phyloP scores from a whole-genome alignment of 2,329 filamentous ascomycete genomes.

The Arachnopeziza araneosa region DNA sequence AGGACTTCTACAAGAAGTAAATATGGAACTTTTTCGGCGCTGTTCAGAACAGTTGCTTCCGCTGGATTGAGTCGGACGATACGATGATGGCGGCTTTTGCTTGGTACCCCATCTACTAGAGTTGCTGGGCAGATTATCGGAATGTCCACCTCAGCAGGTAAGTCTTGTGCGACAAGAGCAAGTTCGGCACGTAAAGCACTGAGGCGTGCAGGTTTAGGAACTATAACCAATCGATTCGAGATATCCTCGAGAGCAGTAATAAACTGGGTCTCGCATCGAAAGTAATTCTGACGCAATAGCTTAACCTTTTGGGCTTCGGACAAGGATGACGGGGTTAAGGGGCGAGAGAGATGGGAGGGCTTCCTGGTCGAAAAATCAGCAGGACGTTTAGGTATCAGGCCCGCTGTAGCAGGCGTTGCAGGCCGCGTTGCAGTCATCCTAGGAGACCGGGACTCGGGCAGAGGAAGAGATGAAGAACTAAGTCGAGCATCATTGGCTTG shows the following conservation, averaged over 20 bases:
- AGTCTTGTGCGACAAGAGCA: constrained; percentile 72
- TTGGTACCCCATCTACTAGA: constrained; percentile 65
- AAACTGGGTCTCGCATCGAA: constrained; percentile 75
- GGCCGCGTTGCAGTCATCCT: constrained; percentile 45
- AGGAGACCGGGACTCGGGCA: constrained; percentile 56
- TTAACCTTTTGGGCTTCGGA: constrained; percentile 63
- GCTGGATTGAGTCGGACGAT: constrained; percentile 80
- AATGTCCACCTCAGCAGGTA: constrained; percentile 79
- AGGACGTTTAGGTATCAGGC: constrained; percentile 38
- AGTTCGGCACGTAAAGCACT: constrained; percentile 78
- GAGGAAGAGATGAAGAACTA: constrained; percentile 62
- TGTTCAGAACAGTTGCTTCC: constrained; percentile 80
- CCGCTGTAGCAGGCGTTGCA: constrained; percentile 52
- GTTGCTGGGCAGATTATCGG: constrained; percentile 75
- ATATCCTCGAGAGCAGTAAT: constrained; percentile 76
- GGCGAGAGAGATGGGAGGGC: constrained; percentile 57
- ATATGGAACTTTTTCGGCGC: constrained; percentile 80
- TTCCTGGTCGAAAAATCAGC: constrained; percentile 43
- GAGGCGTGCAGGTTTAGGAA: constrained; percentile 74
- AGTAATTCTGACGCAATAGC: constrained; percentile 74
- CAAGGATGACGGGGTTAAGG: constrained; percentile 55
- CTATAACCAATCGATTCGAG: constrained; percentile 75
- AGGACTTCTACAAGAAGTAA: constrained; percentile 80
- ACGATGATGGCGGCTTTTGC: constrained; percentile 72
- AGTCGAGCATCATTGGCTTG: constrained; percentile 50